Percentiles rank a stretch among this genome's conserved stretches.
Evolutionary conservation across 352 stramenopile genomes (phyloP).

Genomic region (Globisporangium mamillatum): DNA sequence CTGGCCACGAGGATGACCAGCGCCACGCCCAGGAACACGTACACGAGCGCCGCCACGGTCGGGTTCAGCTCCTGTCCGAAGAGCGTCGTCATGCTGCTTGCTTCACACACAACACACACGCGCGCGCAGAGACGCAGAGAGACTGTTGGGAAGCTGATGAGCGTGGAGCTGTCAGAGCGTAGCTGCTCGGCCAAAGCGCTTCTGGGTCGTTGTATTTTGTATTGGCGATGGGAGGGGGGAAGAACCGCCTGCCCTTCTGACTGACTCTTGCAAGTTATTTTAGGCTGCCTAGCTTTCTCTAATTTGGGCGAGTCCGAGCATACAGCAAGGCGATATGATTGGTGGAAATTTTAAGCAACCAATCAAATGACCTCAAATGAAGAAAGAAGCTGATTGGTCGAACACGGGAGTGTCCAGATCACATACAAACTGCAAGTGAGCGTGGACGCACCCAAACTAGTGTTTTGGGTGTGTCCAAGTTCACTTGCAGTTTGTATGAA

Average conservation of each 20-base stretch:
- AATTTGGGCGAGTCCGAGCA: too few relatives aligned
- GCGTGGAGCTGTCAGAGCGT: background rate
- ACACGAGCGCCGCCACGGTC: slow-evolving; percentile 69
- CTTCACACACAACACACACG: background rate
- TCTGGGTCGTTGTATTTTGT: background rate
- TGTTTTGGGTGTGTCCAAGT: too few relatives aligned
- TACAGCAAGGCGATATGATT: too few relatives aligned
- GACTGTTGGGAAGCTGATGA: background rate
- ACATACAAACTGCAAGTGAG: too few relatives aligned
- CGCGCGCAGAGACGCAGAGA: background rate
- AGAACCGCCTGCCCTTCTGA: background rate
- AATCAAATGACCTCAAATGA: too few relatives aligned
- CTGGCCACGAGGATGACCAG: slow-evolving; percentile 63
- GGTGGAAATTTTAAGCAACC: too few relatives aligned
- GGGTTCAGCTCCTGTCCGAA: slow-evolving; percentile 75
- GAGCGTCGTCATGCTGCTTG: slow-evolving; percentile 61
- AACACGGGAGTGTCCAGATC: too few relatives aligned
- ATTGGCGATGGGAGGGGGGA: background rate
- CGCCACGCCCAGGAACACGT: slow-evolving; percentile 71
- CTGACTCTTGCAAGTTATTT: background rate
- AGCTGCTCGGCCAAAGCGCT: background rate
- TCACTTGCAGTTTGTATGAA: too few relatives aligned
- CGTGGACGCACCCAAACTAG: too few relatives aligned
- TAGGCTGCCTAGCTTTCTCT: too few relatives aligned
- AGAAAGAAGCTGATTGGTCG: too few relatives aligned